Conservation (phyloP, 2,329 filamentous ascomycete species). For the Fusarium circinatum region DNA sequence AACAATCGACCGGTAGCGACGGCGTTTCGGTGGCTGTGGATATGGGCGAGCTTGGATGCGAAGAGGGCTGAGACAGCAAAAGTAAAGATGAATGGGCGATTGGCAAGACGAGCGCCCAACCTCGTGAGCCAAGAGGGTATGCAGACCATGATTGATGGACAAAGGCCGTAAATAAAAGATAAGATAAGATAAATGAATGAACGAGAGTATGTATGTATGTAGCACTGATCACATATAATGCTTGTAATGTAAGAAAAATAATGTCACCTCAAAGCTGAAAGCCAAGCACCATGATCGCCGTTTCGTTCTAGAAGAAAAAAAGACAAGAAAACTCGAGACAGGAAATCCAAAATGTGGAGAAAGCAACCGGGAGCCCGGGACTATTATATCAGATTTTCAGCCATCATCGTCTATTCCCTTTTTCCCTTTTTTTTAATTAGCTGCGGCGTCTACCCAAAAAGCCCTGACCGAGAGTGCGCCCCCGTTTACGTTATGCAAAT, state of each 20-base stretch:
- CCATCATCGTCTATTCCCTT: too few species aligned
- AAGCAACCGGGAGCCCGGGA: background rate
- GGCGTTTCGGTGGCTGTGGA: conserved; percentile 47
- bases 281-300: background rate
- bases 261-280: background rate
- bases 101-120: conserved; percentile 41
- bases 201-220: background rate
- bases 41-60: conserved; percentile 47
- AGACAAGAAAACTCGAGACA: background rate
- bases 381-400: background rate
- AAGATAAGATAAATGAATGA: background rate
- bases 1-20: conserved; percentile 43
- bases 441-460: background rate
- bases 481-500: conserved; percentile 16
- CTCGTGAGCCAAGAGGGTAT: conserved; percentile 2
- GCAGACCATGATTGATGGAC: background rate
- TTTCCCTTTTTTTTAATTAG: background rate
- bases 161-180: background rate
- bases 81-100: conserved; percentile 47
- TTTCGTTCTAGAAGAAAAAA: conserved; percentile 10
- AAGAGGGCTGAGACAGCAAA: conserved; percentile 45
- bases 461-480: background rate
- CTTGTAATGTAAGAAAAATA: background rate
- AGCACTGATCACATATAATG: background rate
- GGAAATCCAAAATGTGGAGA: background rate